A percentile compares a stretch with the other conserved stretches of the same genome.
Evolutionary conservation across 371 early-diverging fungal species (phyloP).

Genomic region (Mortierella polycephala): DNA sequence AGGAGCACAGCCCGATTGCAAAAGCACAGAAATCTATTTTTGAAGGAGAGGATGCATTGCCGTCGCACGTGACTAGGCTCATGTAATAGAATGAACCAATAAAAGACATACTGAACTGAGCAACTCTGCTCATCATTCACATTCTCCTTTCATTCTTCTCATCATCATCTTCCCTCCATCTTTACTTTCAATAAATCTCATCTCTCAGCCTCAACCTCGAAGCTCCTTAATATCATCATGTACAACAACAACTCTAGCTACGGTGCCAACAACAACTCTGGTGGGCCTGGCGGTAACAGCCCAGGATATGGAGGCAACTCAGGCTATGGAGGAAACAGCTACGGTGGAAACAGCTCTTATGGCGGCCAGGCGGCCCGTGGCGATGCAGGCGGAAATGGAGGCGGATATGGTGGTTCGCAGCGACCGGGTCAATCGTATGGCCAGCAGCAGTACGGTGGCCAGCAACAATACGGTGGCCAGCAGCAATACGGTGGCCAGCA

Average conservation of each 20-base stretch:
- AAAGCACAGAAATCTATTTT: too few relatives aligned
- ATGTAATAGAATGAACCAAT: too few relatives aligned
- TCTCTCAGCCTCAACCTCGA: neutral
- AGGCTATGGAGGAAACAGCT: conserved; percentile 2
- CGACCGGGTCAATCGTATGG: conserved; percentile 36
- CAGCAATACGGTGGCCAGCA: conserved; percentile 23
- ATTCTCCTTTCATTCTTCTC: neutral
- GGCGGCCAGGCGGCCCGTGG: neutral
- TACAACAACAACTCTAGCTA: conserved; percentile 12
- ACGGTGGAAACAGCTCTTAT: neutral
- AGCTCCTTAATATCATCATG: neutral
- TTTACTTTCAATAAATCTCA: neutral
- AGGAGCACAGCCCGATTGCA: too few relatives aligned
- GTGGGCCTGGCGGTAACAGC: conserved; percentile 5
- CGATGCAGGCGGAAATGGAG: neutral
- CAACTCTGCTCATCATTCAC: too few relatives aligned
- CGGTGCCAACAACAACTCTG: conserved; percentile 5
- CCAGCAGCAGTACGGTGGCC: conserved; percentile 53
- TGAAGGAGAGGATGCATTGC: too few relatives aligned
- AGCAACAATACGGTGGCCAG: conserved; percentile 29
- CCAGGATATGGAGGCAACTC: neutral
- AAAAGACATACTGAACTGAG: too few relatives aligned
- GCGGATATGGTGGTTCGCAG: conserved; percentile 18
- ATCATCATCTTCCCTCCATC: neutral
- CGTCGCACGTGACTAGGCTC: too few relatives aligned